Evolutionary conservation across 805 yeast species (phyloP), one percentile per base, ranked within the genome.

Genomic region (Hanseniaspora clermontiae): DNA sequence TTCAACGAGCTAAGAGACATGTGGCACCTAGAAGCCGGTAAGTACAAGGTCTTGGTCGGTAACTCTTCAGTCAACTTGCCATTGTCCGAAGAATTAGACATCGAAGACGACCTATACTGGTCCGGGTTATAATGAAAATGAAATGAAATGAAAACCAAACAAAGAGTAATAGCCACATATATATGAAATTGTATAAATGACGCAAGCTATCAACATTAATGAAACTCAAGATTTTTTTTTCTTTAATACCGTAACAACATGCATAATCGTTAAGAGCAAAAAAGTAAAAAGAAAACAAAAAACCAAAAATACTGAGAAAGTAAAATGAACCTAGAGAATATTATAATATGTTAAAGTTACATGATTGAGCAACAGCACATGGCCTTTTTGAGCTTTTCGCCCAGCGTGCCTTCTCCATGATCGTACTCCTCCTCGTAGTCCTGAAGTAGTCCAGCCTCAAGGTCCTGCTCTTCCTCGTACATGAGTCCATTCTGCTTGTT

Each of bases 1-100:
- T 82, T 75, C 68, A 78, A 81, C 59, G 78, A 71, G 52, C 72
- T 72, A 60, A 67, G 68, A 53, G 64, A 72, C 60, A 65, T 73
- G 60, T 81, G 85, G 85, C 68, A 72, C 55, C 66, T 73, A n/a
- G 80, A 77, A 63, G 69, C 69, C 55, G 86, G 80, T 54, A 68
- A 67, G 8, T 81, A 80, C 66, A 66, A 70, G 17, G 76, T 76
- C 10, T 67, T 71, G 45, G 76, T 77, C 24, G 82, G 81, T 49
- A 67, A 71, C 60, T 63, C 70, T 2, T 64, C 66, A 58, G 69
- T 58, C 45, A 66, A 65, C 51, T 53, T 63, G 52, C 64, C 59
- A 51, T 53, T 65, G 51, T 58, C 58, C 40, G 63, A 59, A 46
- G 50, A 58, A 37, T 63, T 66, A 48, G 57, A 51, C 1, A 56